Base-by-base conservation (phyloP, 305 asterid genomes). In the Lippia alba region DNA sequence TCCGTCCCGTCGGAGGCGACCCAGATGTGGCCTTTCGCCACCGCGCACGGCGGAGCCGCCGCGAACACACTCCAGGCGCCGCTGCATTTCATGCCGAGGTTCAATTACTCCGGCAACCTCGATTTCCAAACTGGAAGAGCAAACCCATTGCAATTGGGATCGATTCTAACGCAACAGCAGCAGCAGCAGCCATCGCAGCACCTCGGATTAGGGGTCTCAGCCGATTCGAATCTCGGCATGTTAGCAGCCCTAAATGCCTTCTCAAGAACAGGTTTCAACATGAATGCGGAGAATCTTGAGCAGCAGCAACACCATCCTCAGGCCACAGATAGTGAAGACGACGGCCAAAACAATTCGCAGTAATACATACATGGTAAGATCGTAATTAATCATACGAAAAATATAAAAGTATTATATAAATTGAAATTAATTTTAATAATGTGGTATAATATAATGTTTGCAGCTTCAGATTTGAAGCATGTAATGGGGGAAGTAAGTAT, bases 171-270 rank as follows among this genome's bases (percentile, higher is more conserved):
- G 90, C 90, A 75, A 15, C 86, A 64, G 6, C 69, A 62, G 30
- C 69, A 64, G 12, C 70, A 49, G 17, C 61, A 75, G 12, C 82
- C 90, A 1, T 79, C 88, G 18, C 88, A 81, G 71, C 82, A 87
- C 74, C 69, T 85, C 3, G 96, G 93, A 17, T 53, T 88, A 36
- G 90, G 92, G 17, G 76, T 81, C 34, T 60, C 90, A 0, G 90
- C 83, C 3, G 91, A 89, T 51, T 73, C 92, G 33, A 87, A 91
- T 78, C 74, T 87, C 79, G 96, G 97, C 5, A 80, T 91, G 89
- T 39, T 91, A 34, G 96, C 91, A 0, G 87, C 93, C 5, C 71
- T 90, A 1, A 87, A 86, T 59, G 86, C 89, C 19, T 85, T 82
- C 78, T 83, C 96, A 19, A 84, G 89, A 70, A 72, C 70, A 24